Evolutionary conservation across 331 rosid genomes (phyloP), one percentile per base, ranked within the genome.

Genomic region (Quercus phellos): DNA sequence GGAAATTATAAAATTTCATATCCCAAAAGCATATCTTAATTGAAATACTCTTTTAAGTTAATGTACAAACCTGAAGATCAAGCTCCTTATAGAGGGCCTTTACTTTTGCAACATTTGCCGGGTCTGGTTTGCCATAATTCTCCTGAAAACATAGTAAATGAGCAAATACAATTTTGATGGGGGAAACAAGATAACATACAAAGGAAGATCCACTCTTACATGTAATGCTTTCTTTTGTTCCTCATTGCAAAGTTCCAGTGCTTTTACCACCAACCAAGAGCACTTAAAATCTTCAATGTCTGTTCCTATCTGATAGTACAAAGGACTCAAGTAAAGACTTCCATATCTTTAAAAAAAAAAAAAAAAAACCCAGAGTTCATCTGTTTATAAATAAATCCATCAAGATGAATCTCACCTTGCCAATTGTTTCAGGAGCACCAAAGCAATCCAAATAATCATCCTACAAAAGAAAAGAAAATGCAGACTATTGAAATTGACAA

Each of bases 391-490:
- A 66, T 66, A 66, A 34, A 63, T 55, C 13, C 27, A 63, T 26
- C 66, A 59, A 71, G 14, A 63, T 74, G 67, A 19, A 17, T 63
- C 84, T 71, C 42, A 87, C 91, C 93, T 89, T 89, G 68, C 93
- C 93, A 69, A 89, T 76, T 70, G 86, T 85, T 73, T 87, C 68
- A 69, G 89, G 91, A 69, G 84, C 85, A 60, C 87, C 93, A 74
- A 72, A 89, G 87, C 89, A 83, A 82, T 89, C 93, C 90, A 89
- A 84, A 80, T 81, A 89, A 77, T 88, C 91, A 83, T 88, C 91
- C 91, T 88, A 66, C 38, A 78, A 73, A 67, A 42, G 60, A 11
- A 53, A 38, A 63, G 16, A 50, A 34, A 32, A 83, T 4, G 11
- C 19, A 35, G 51, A 70, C 79, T 66, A 82, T 24, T 43, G 63